phyloP scores from a whole-genome alignment of 129 eudicot genomes.

The Tagetes erecta region DNA sequence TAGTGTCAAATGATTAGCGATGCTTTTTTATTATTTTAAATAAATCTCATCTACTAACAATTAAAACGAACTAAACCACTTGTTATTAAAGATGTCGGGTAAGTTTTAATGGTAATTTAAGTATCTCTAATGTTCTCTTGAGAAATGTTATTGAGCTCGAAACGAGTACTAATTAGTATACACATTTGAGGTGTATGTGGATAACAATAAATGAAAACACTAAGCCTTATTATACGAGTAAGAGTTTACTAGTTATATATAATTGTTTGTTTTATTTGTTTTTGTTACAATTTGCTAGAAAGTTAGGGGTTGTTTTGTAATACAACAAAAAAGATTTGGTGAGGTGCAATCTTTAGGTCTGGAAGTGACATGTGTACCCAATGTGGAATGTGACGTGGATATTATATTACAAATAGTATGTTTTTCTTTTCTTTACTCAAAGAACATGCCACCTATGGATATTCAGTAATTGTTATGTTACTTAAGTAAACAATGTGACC shows the following conservation, averaged over 20 bases:
- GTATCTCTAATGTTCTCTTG: neutral
- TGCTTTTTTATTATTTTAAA: no score
- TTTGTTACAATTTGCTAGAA: neutral
- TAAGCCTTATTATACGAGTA: neutral
- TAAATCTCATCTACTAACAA: no score
- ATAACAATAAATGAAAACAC: constrained; percentile 1
- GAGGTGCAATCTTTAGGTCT: neutral
- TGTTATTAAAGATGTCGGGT: no score
- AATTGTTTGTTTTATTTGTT: no score
- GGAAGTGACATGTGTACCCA: neutral
- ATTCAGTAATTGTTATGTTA: no score
- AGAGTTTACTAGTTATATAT: no score
- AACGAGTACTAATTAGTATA: neutral
- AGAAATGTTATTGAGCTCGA: neutral
- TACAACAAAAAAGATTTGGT: neutral
- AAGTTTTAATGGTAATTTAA: neutral
- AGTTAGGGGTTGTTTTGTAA: neutral
- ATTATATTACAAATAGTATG: no score
- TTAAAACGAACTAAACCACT: no score
- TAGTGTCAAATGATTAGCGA: no score
- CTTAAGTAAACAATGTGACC: no score
- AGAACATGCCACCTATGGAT: no score
- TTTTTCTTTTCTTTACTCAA: no score
- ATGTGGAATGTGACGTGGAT: constrained; percentile 5
- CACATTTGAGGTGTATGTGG: neutral